phyloP scores from a whole-genome alignment of 2,329 filamentous ascomycete species.

The Neonectria faginata region DNA sequence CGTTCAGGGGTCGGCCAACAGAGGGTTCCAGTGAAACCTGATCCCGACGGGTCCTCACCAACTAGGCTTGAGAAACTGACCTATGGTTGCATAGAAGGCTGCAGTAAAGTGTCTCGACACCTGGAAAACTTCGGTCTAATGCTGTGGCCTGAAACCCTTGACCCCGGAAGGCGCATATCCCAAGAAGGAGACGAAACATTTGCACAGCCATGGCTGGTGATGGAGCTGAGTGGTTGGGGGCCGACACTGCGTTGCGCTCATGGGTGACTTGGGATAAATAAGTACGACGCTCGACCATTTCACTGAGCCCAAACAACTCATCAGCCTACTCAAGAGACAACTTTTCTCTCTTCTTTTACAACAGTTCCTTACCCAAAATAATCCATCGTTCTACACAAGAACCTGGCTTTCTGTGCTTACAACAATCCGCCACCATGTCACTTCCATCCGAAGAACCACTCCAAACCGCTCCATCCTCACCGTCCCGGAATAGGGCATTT shows the following conservation, averaged over 20 bases:
- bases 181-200: constrained; percentile 1
- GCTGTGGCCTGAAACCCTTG: neutral
- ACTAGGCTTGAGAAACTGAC: neutral
- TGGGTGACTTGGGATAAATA: neutral
- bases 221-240: neutral
- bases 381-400: neutral
- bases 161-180: constrained; percentile 7
- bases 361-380: neutral
- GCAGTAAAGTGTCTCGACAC: neutral
- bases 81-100: neutral
- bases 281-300: neutral
- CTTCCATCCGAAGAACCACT: neutral
- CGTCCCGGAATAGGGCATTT: neutral
- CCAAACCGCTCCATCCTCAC: neutral
- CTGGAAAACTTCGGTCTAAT: neutral
- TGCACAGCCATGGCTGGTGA: neutral
- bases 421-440: neutral
- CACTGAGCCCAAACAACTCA: neutral
- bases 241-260: neutral
- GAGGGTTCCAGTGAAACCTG: neutral
- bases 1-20: constrained; percentile 4
- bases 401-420: neutral
- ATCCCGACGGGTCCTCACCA: neutral
- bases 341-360: neutral
- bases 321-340: neutral